phyloP scores from a whole-genome alignment of 2,329 filamentous ascomycete genomes.

The Aspergillus pseudoglaucus region DNA sequence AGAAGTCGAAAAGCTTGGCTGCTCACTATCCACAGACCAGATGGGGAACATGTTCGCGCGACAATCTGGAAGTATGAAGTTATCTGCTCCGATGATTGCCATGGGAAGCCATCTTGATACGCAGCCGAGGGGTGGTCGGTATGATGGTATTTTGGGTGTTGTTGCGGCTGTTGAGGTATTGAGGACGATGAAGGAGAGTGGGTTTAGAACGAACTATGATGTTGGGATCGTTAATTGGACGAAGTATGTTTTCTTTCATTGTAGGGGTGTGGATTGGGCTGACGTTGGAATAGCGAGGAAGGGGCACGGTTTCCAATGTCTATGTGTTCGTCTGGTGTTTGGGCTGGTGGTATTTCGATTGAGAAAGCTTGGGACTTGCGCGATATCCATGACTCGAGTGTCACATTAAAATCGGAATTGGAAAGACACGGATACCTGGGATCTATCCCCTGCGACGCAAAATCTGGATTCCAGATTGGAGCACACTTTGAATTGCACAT shows the following conservation, averaged over 20 bases:
- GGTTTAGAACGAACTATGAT: conserved; percentile 59
- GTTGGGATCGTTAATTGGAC: conserved; percentile 60
- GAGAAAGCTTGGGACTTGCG: conserved; percentile 53
- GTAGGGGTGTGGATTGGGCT: not conserved
- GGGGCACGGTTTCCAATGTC: conserved; percentile 68
- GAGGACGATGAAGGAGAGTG: conserved; percentile 57
- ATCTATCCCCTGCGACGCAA: conserved; percentile 37
- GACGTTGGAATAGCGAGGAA: conserved; percentile 53
- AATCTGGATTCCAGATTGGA: conserved; percentile 51
- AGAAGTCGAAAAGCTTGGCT: conserved; percentile 55
- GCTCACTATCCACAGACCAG: conserved; percentile 56
- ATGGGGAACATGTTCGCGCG: conserved; percentile 43
- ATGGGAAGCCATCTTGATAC: conserved; percentile 43
- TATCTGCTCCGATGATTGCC: conserved; percentile 22
- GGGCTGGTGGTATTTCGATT: conserved; percentile 58
- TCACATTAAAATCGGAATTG: conserved; percentile 58
- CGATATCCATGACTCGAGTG: conserved; percentile 51
- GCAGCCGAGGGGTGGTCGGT: conserved; percentile 40
- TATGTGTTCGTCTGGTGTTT: conserved; percentile 68
- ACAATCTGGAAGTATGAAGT: conserved; percentile 11
- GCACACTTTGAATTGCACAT: conserved; percentile 78
- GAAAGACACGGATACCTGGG: conserved; percentile 64
- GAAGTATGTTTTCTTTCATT: conserved; percentile 48
- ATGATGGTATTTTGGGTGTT: conserved; percentile 69
- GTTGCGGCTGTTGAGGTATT: conserved; percentile 65